Evolutionary conservation across 352 stramenopile genomes (phyloP), one percentile per base, ranked within the genome.

Genomic region (Globisporangium middletonii): DNA sequence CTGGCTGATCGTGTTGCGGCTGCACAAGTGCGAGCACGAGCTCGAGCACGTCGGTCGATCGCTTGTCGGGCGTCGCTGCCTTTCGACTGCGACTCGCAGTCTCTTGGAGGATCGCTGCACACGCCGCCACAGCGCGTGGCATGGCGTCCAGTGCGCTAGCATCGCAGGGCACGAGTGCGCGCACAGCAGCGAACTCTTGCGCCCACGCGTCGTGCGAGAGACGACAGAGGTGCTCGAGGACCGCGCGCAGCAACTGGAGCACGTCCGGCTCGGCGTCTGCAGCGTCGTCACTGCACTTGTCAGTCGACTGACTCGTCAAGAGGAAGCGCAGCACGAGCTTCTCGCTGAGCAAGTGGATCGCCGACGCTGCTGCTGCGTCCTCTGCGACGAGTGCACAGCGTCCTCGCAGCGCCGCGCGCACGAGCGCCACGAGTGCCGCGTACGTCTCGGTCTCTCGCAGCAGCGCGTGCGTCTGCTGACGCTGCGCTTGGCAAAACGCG

Each of bases 341-440:
- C 43, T 83, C 74, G 55, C 60, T 68, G 12, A 59, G 4, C 23
- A 79, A 38, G 47, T 67, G 67, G 38, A 75, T 19, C 28, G 73
- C 41, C 18, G 69, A 61, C 42, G 65, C 68, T 2, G 61, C 27
- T 33, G 23, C 57, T 16, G 41, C 65, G 26, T 55, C 46, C 26
- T 46, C 68, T 48, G 67, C 59, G 13, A 75, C 15, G 0, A 54
- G 41, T 6, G 46, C 42, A 37, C 55, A 69, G 4, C 49, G 57
- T 33, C 26, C 42, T n/a, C 63, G 55, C 42, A 83, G 50, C 41
- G 71, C 57, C 0, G 63, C 62, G 7, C 71, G 61, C 28, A 83
- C 33, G 18, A 79, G 52, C 44, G 58, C 58, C 50, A 57, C 52
- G 4, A 83, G 26, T 13, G 60, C 38, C 44, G 26, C 62, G 51